Base-by-base conservation (phyloP, 257 asterid genomes). In the Verbascum thapsus region DNA sequence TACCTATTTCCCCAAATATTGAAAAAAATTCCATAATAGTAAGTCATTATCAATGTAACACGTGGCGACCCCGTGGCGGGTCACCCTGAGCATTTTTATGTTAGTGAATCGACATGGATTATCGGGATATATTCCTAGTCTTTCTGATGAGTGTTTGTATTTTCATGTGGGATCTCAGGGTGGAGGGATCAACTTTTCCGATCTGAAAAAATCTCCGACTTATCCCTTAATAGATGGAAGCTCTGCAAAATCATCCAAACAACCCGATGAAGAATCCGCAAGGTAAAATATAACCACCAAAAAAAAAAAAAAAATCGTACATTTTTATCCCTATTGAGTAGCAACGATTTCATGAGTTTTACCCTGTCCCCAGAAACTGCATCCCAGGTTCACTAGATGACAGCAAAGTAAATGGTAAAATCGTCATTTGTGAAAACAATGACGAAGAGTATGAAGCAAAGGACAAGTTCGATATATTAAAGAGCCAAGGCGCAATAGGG, bases 141-240 rank as follows among this genome's bases (percentile, higher is more conserved):
- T 26, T 26, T 26, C 53, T 58, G n/a, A 50, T 50, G 11, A 6
- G 15, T 17, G 15, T 44, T 41, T 23, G 12, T 3, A 37, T 20
- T 18, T 44, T 57, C 44, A 18, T 17, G 3, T 11, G 26, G 53
- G 23, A 39, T 61, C 17, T 4, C 72, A 84, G 88, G 91, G 86
- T 0, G 80, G 80, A 56, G 86, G 80, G 13, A 74, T 84, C 54
- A 72, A 80, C 53, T 72, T 75, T 8, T 72, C 74, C 0, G 57
- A 67, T 17, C 66, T 84, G 58, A 9, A 58, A 13, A 76, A 37
- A 50, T 51, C 83, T 49, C 75, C 88, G 0, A 49, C 74, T 23
- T 76, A 80, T 53, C 88, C 88, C 16, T 43, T 84, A 73, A 70
- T 65, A 13, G 67, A 67, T 30, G 91, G 84, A 0, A 15, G 8